phyloP scores from a whole-genome alignment of 2,329 filamentous ascomycete species.

The Neofusicoccum cordaticola region DNA sequence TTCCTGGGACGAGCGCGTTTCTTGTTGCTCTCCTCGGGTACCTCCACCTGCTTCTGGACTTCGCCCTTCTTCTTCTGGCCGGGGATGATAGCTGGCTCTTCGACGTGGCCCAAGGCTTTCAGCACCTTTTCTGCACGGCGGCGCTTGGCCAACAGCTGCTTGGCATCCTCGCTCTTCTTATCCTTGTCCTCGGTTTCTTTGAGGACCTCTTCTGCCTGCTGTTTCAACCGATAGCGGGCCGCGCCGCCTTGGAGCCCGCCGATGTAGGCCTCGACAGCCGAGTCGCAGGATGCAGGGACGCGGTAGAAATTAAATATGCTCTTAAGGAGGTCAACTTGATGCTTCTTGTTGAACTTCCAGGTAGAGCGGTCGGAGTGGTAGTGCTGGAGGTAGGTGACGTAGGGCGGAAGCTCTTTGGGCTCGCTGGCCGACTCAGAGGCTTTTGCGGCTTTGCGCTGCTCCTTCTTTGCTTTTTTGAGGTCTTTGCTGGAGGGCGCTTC shows the following conservation, averaged over 20 bases:
- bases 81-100: neutral
- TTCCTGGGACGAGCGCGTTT: conserved; percentile 25
- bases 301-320: conserved; percentile 71
- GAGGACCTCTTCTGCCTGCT: conserved; percentile 63
- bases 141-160: conserved; percentile 34
- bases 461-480: conserved; percentile 25
- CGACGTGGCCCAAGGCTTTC: conserved; percentile 25
- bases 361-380: conserved; percentile 67
- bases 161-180: conserved; percentile 22
- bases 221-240: conserved; percentile 62
- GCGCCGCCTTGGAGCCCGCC: conserved; percentile 73
- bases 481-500: conserved; percentile 18
- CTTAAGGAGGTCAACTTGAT: conserved; percentile 81
- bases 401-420: conserved; percentile 54
- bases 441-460: conserved; percentile 18
- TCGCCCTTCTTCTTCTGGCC: conserved; percentile 14
- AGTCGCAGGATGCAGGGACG: conserved; percentile 68
- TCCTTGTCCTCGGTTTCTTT: conserved; percentile 31
- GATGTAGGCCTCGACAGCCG: conserved; percentile 73
- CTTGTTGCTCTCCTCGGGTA: conserved; percentile 17
- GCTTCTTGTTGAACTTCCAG: conserved; percentile 98
- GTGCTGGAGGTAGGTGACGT: conserved; percentile 72
- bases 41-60: conserved; percentile 22
- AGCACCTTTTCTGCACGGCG: conserved; percentile 32
- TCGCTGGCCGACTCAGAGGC: conserved; percentile 20